phyloP scores from a whole-genome alignment of 2,329 filamentous ascomycete genomes.

The Ceratocystis harringtonii region DNA sequence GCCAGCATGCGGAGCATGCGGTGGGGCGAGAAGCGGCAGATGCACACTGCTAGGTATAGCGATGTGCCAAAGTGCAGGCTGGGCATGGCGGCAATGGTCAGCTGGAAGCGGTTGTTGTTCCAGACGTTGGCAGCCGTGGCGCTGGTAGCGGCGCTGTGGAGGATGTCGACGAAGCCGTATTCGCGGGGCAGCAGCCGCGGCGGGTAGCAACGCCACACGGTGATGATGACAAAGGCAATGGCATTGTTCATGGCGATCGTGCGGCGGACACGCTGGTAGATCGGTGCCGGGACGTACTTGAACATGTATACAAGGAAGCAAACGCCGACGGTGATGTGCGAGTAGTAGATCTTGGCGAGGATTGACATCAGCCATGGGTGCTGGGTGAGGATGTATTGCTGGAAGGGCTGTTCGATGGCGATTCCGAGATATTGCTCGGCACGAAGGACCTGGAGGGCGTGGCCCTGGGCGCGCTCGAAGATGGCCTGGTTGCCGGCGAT shows the following conservation, averaged over 20 bases:
- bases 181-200: conserved; percentile 32
- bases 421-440: conserved; percentile 27
- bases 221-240: conserved; percentile 34
- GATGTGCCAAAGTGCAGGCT: conserved; percentile 33
- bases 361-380: conserved; percentile 26
- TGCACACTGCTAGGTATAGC: conserved; percentile 25
- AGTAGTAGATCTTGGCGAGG: conserved; percentile 31
- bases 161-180: conserved; percentile 34
- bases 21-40: conserved; percentile 29
- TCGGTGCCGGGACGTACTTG: conserved; percentile 28
- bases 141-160: conserved; percentile 24
- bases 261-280: conserved; percentile 30
- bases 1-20: conserved; percentile 25
- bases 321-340: conserved; percentile 32
- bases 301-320: conserved; percentile 35
- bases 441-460: conserved; percentile 29
- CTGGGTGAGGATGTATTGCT: conserved; percentile 27
- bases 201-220: conserved; percentile 33
- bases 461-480: conserved; percentile 26
- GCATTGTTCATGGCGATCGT: conserved; percentile 34
- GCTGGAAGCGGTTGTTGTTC: conserved; percentile 32
- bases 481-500: conserved; percentile 28
- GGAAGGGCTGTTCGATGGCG: conserved; percentile 28
- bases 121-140: conserved; percentile 24
- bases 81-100: conserved; percentile 36